Base-by-base conservation (phyloP, 108 stramenopile genomes). In the Nitzschia palea region DNA sequence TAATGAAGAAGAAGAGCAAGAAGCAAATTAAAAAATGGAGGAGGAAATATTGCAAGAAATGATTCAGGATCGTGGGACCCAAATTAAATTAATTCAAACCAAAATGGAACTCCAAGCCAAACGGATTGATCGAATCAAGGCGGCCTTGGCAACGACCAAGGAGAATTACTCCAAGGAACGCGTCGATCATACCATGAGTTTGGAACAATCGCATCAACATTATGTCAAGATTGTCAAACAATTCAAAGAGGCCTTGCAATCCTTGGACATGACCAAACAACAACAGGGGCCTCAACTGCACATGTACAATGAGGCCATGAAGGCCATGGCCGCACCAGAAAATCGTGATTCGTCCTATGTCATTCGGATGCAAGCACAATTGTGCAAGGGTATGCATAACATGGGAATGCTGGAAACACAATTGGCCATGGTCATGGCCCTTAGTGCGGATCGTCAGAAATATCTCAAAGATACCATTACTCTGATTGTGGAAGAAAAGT, bases 351-450 rank as follows among this genome's bases (percentile, higher is more conserved):
- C 78, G 12, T 74, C 76, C 33, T 86, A 86, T 54, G 86, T 92
- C 8, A 64, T 87, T 25, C 74, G 86, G 44, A 84, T 92, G 63
- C 91, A 92, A 77, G 84, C 91, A 9, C 88, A 92, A 68, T 55
- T 92, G 40, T 89, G 88, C 69, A 78, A 87, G 56, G 86, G 85
- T 8, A 92, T 92, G 91, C 91, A 92, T 66, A 71, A 74, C 32
- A 81, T 89, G 73, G 88, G 88, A 2, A 86, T 89, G 22, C 58
- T 89, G 77, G 91, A 92, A 57, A 86, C 85, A 70, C 88, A 92
- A 62, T 53, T 87, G 51, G 84, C 85, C 17, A 51, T 92, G 70
- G 58, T 71, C 22, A 83, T 79, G 37, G 62, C 66, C 23, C 70
- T 80, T 31, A 62, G 68, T 14, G 79, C 75, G 3, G 65, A 51